Evolutionary conservation across 768 basidiomycete species (phyloP).

Genomic region (Calocybe indica): DNA sequence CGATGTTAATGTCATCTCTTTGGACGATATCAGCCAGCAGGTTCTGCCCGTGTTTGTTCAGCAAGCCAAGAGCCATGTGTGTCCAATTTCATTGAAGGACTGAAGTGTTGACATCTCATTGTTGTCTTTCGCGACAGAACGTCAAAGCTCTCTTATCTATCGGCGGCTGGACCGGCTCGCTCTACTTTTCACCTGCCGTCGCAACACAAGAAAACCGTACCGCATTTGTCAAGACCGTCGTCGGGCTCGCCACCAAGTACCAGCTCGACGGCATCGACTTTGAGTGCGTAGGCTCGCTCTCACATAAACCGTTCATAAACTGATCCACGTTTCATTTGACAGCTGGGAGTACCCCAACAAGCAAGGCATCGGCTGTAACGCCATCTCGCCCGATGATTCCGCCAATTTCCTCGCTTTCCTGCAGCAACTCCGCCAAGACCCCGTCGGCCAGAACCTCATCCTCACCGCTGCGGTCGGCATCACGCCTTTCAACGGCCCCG

Average conservation of each 20-base stretch:
- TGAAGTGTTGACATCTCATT: background rate
- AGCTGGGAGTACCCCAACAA: slow-evolving; percentile 81
- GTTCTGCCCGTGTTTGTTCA: slow-evolving; percentile 52
- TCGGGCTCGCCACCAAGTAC: slow-evolving; percentile 42
- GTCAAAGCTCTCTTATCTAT: slow-evolving; percentile 55
- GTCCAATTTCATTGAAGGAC: slow-evolving; percentile 3
- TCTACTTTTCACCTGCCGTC: slow-evolving; percentile 57
- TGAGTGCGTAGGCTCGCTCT: slow-evolving; percentile 27
- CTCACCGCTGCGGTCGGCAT: slow-evolving; percentile 44
- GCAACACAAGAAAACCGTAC: slow-evolving; percentile 52
- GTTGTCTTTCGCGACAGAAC: slow-evolving; percentile 23
- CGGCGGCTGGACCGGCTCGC: slow-evolving; percentile 68
- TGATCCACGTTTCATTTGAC: background rate
- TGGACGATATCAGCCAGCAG: slow-evolving; percentile 36
- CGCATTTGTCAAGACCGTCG: slow-evolving; percentile 56
- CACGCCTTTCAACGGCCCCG: slow-evolving; percentile 38
- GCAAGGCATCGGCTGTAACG: slow-evolving; percentile 68
- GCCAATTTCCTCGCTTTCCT: slow-evolving; percentile 77
- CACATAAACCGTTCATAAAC: background rate
- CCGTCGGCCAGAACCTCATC: slow-evolving; percentile 47
- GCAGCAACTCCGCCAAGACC: slow-evolving; percentile 51
- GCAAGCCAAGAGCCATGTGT: slow-evolving; percentile 35
- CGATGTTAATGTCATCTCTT: slow-evolving; percentile 23
- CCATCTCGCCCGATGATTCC: slow-evolving; percentile 52
- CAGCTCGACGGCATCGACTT: slow-evolving; percentile 54